Conservation (phyloP, 768 basidiomycete genomes). For the Leccinum boreale region DNA sequence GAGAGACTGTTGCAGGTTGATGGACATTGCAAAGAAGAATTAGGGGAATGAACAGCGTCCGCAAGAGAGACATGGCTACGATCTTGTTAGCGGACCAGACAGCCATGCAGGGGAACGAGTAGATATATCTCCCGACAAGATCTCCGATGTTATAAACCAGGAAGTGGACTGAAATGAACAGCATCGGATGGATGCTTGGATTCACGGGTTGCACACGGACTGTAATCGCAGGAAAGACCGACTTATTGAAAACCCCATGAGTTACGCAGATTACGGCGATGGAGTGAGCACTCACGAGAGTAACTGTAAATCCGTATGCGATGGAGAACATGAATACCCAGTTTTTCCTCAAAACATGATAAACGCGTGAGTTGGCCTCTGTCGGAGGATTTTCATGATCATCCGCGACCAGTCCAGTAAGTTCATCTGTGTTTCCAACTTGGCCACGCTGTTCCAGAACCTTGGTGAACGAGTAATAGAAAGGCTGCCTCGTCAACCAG, state of each 20-base stretch:
- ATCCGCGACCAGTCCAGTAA: conserved; percentile 34
- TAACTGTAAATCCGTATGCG: conserved; percentile 73
- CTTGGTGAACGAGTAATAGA: conserved; percentile 55
- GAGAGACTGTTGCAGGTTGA: conserved; percentile 34
- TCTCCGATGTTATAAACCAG: conserved; percentile 73
- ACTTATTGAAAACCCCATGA: conserved; percentile 39
- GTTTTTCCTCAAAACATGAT: conserved; percentile 62
- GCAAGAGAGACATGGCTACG: conserved; percentile 57
- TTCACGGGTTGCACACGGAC: conserved; percentile 69
- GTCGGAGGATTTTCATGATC: conserved; percentile 22
- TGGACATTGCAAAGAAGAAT: conserved; percentile 89
- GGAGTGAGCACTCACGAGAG: conserved; percentile 54
- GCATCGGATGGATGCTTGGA: conserved; percentile 65
- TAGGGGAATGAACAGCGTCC: conserved; percentile 81
- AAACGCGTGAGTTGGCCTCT: conserved; percentile 41
- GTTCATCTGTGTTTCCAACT: conserved; percentile 24
- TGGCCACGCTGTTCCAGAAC: conserved; percentile 40
- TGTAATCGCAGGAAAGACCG: conserved; percentile 86
- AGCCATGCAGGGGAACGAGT: conserved; percentile 59
- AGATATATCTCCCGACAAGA: conserved; percentile 64
- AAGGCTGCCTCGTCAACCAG: conserved; percentile 56
- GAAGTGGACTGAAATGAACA: conserved; percentile 80
- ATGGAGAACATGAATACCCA: conserved; percentile 67
- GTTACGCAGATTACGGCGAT: background rate
- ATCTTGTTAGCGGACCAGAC: conserved; percentile 70